Evolutionary conservation across 805 yeast species (phyloP).

Genomic region (Yamadazyma takamatsuzukensis): DNA sequence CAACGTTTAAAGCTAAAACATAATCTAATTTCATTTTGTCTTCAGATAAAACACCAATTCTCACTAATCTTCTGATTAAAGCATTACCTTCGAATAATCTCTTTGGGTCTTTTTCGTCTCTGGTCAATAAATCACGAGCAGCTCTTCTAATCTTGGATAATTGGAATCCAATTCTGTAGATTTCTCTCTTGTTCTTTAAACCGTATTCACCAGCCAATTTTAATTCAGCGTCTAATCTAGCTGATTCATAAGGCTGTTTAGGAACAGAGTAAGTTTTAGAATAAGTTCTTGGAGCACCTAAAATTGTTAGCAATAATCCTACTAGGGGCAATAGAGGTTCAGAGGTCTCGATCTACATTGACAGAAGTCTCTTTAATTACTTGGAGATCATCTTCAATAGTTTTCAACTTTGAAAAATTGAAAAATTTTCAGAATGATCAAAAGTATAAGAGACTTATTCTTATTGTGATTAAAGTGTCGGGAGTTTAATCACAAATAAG

Average conservation of each 20-base stretch:
- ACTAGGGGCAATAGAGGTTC: too few relatives aligned
- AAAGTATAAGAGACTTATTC: slow-evolving; percentile 16
- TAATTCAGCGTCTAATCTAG: slow-evolving; percentile 99
- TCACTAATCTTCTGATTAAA: slow-evolving; percentile 98
- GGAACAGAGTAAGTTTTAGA: slow-evolving; percentile 99
- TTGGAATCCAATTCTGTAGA: slow-evolving; percentile 99
- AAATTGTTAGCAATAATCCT: slow-evolving; percentile 24
- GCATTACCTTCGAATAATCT: slow-evolving; percentile 99
- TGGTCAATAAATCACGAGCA: slow-evolving; percentile 99
- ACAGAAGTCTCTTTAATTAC: too few relatives aligned
- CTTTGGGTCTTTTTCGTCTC: slow-evolving; percentile 99
- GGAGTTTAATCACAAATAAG: slow-evolving; percentile 63
- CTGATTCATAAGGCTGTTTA: slow-evolving; percentile 98
- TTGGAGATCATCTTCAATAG: too few relatives aligned
- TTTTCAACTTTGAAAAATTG: too few relatives aligned
- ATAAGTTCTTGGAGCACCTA: slow-evolving; percentile 98
- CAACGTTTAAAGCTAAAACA: slow-evolving; percentile 95
- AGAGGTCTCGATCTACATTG: too few relatives aligned
- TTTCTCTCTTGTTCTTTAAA: slow-evolving; percentile 99
- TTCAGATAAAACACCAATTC: slow-evolving; percentile 98
- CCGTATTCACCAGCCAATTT: slow-evolving; percentile 99
- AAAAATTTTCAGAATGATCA: too few relatives aligned
- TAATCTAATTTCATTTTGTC: slow-evolving; percentile 99
- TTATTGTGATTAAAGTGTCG: slow-evolving; percentile 76
- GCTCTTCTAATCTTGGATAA: slow-evolving; percentile 99